Conservation (phyloP, 129 eudicot species). For the Pulicaria dysenterica region DNA sequence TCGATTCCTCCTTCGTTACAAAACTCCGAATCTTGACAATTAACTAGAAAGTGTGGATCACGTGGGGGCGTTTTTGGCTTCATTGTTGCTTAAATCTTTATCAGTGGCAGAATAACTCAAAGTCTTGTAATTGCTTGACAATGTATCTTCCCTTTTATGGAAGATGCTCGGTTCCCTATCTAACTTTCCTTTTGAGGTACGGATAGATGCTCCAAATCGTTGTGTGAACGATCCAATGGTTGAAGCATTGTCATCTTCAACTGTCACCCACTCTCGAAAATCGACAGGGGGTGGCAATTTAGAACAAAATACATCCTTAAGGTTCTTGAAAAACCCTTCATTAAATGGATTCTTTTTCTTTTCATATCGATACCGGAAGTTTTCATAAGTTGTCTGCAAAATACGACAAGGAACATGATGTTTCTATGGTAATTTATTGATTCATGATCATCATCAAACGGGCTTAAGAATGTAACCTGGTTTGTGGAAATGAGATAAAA, state of each 20-base stretch:
- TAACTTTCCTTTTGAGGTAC: conserved; percentile 31
- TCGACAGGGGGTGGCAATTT: conserved; percentile 57
- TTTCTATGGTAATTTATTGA: not conserved
- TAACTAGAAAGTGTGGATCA: conserved; percentile 24
- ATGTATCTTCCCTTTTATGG: conserved; percentile 36
- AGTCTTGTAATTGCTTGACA: conserved; percentile 18
- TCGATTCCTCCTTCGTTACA: conserved; percentile 2
- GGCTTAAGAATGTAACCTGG: conserved; percentile 52
- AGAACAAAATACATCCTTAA: conserved; percentile 57
- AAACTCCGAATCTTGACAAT: conserved; percentile 15
- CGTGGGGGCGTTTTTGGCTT: conserved; percentile 15
- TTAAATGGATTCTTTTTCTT: conserved; percentile 77
- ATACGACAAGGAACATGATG: not conserved
- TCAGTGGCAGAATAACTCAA: not conserved
- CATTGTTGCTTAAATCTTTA: conserved; percentile 22
- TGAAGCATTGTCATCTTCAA: conserved; percentile 51
- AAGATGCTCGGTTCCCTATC: conserved; percentile 46
- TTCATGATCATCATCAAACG: not conserved
- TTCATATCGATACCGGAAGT: conserved; percentile 71
- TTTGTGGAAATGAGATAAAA: conserved; percentile 72
- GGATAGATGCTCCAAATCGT: conserved; percentile 33
- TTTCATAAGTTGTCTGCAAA: conserved; percentile 81
- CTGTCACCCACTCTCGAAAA: conserved; percentile 67
- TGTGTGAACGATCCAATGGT: conserved; percentile 32
- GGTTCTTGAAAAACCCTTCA: conserved; percentile 56